Conservation (phyloP, 805 yeast species). For the Clavispora phyllophila region DNA sequence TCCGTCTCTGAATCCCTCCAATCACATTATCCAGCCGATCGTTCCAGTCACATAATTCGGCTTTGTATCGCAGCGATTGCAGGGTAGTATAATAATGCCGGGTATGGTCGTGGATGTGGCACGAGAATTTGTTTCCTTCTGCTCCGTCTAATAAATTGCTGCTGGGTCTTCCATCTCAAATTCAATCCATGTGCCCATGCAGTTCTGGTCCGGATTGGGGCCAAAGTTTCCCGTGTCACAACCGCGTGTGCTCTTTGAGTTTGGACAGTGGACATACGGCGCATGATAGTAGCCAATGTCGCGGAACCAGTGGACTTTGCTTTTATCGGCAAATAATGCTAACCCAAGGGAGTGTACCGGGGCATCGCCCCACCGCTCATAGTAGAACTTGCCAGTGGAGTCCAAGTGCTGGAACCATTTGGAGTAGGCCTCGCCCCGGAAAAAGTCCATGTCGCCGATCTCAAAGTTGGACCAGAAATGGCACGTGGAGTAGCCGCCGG, state of each 20-base stretch:
- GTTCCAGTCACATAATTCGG: too few species aligned
- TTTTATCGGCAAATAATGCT: conserved; percentile 63
- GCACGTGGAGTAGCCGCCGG: conserved; percentile 60
- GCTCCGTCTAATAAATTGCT: conserved; percentile 4
- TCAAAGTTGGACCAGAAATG: conserved; percentile 93
- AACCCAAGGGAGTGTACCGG: conserved; percentile 82
- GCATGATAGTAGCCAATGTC: conserved; percentile 75
- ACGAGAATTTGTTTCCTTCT: too few species aligned
- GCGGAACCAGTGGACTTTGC: conserved; percentile 77
- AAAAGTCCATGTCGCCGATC: conserved; percentile 79
- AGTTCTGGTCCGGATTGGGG: conserved; percentile 61
- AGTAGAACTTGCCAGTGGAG: conserved; percentile 72
- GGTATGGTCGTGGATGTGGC: too few species aligned
- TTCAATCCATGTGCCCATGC: conserved; percentile 67
- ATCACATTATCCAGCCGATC: too few species aligned
- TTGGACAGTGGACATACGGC: conserved; percentile 78
- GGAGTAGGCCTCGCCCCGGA: conserved; percentile 60
- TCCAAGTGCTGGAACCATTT: conserved; percentile 63
- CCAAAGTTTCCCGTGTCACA: conserved; percentile 55
- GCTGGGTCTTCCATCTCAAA: conserved; percentile 22
- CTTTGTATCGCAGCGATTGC: too few species aligned
- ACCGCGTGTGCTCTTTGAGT: conserved; percentile 34
- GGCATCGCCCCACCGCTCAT: conserved; percentile 93
- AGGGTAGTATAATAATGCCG: too few species aligned
- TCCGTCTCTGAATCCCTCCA: too few species aligned